These are phyloP conservation scores for Magnaporthales sp. DNA, from an alignment of 2,329 filamentous ascomycete species.

Conservation along the genomic window DNA sequence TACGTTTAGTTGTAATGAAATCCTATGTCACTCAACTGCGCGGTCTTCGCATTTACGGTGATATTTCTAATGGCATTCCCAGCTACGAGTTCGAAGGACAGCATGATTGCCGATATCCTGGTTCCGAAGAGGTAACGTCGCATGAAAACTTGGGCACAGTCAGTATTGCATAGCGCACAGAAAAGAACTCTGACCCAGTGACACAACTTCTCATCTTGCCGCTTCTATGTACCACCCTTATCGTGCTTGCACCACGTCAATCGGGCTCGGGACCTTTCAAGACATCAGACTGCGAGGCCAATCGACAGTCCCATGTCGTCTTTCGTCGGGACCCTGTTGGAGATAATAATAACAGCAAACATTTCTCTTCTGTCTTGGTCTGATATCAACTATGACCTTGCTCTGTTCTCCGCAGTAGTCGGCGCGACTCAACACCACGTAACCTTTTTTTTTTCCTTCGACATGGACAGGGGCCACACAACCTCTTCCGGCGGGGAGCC, in stretches of 20 bases:
- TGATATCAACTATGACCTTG: neutral
- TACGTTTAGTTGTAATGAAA: too few relatives aligned
- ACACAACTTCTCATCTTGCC: neutral
- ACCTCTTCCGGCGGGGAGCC: neutral
- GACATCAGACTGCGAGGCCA: neutral
- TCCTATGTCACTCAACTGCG: neutral
- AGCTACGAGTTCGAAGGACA: neutral
- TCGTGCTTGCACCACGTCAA: neutral
- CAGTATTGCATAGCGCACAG: neutral
- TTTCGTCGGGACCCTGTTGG: neutral
- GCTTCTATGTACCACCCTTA: neutral
- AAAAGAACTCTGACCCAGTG: neutral
- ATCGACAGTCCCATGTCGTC: neutral
- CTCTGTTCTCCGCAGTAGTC: neutral
- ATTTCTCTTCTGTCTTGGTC: neutral
- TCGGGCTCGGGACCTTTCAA: neutral
- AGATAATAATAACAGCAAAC: neutral
- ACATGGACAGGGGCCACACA: neutral
- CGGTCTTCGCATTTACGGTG: neutral
- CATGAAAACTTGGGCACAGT: neutral
- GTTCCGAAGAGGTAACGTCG: neutral
- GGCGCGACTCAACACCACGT: neutral
- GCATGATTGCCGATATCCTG: neutral
- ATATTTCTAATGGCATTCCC: neutral
- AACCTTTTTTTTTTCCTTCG: neutral